Percentiles rank a stretch among this genome's conserved stretches.
Evolutionary conservation across 495 filamentous ascomycete genomes (phyloP).

Genomic region (Podospora appendiculata): DNA sequence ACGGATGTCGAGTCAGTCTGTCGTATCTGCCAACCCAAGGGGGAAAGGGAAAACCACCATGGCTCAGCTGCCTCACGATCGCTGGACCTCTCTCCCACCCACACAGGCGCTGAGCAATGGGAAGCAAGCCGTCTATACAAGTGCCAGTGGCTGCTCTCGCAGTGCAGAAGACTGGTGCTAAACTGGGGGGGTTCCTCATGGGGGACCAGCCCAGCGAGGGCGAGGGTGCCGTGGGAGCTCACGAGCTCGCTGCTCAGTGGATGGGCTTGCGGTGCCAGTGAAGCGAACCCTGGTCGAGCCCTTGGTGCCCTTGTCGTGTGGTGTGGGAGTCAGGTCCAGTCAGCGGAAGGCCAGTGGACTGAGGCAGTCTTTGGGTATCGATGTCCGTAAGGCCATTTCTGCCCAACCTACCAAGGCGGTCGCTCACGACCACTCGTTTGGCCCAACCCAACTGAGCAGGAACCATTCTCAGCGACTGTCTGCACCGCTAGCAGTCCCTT

Average conservation of each 20-base stretch:
- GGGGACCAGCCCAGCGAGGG: background rate
- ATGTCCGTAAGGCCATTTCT: constrained; percentile 25
- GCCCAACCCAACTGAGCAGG: constrained; percentile 19
- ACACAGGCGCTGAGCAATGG: constrained; percentile 11
- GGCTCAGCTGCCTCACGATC: no score
- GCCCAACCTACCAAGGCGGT: constrained; percentile 29
- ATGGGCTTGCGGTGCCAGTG: no score
- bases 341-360: constrained; percentile 21
- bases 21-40: no score
- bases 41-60: no score
- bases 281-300: constrained; percentile 14
- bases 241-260: constrained; percentile 9
- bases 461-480: constrained; percentile 5
- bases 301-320: constrained; percentile 14
- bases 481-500: background rate
- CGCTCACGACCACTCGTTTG: constrained; percentile 21
- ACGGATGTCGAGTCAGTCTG: no score
- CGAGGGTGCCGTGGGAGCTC: constrained; percentile 4
- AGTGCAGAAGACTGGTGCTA: constrained; percentile 7
- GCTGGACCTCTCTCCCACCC: constrained; percentile 9
- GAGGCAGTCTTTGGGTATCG: constrained; percentile 24
- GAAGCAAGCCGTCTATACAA: background rate
- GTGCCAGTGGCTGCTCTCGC: constrained; percentile 8
- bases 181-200: constrained; percentile 10
- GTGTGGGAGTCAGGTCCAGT: constrained; percentile 20